Conservation (phyloP, 1,284 basidiomycete genomes). For the Austroboletus novae-zelandiae region DNA sequence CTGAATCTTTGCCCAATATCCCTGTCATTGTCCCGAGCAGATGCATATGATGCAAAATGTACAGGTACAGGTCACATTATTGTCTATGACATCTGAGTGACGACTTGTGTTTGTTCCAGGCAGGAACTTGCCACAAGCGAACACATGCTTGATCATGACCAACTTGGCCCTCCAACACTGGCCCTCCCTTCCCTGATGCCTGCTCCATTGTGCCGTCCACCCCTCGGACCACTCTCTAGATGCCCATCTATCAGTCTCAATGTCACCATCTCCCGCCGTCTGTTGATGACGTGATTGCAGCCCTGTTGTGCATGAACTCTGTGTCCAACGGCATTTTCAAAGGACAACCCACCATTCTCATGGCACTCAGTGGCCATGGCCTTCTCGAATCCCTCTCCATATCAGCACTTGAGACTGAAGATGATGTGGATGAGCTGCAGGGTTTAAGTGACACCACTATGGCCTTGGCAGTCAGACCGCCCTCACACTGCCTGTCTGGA, state of each 20-base stretch:
- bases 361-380: constrained; percentile 31
- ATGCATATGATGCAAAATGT: constrained; percentile 88
- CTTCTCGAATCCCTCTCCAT: constrained; percentile 41
- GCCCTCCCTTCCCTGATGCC: constrained; percentile 44
- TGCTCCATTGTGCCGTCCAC: constrained; percentile 49
- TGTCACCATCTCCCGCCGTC: constrained; percentile 32
- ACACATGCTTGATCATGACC: constrained; percentile 90
- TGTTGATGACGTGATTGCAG: constrained; percentile 18
- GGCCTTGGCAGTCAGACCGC: not conserved
- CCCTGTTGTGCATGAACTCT: constrained; percentile 22
- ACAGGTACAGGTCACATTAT: constrained; percentile 51
- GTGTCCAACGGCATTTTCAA: constrained; percentile 13
- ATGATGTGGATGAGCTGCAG: constrained; percentile 6
- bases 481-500: constrained; percentile 15
- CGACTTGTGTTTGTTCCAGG: constrained; percentile 35
- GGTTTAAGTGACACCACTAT: no score
- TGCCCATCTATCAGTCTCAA: constrained; percentile 27
- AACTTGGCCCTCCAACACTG: constrained; percentile 65
- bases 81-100: not conserved
- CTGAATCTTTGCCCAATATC: constrained; percentile 59
- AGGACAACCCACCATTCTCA: constrained; percentile 21
- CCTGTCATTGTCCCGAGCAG: constrained; percentile 51
- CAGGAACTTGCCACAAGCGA: constrained; percentile 85
- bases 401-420: constrained; percentile 42
- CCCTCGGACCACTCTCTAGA: constrained; percentile 29